phyloP scores from a whole-genome alignment of 179 eudicot genomes.

The Sideroxylon spinosum region DNA sequence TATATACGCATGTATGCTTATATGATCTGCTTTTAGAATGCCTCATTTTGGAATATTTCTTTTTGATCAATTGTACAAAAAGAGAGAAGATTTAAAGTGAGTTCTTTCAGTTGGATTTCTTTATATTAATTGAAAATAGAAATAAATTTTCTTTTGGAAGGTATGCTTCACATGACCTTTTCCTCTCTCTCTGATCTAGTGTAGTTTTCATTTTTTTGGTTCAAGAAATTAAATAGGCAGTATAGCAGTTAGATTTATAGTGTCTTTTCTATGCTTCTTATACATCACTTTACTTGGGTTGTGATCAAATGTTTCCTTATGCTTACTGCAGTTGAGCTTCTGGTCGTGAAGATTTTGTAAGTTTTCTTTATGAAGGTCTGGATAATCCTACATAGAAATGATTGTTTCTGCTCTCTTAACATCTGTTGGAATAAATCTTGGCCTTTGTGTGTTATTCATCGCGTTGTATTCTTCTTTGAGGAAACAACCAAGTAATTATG shows the following conservation, averaged over 20 bases:
- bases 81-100: neutral
- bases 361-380: neutral
- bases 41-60: too few relatives aligned
- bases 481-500: conserved; percentile 58
- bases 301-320: neutral
- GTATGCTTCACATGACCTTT: neutral
- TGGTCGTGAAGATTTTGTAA: conserved; percentile 16
- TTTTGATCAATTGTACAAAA: neutral
- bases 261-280: conserved; percentile 5
- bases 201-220: neutral
- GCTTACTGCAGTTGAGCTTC: conserved; percentile 16
- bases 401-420: conserved; percentile 89
- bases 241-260: neutral
- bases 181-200: neutral
- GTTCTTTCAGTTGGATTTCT: neutral
- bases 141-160: neutral
- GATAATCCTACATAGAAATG: conserved; percentile 36
- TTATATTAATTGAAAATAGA: too few relatives aligned
- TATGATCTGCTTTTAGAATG: neutral
- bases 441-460: conserved; percentile 67
- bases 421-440: conserved; percentile 83
- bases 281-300: neutral
- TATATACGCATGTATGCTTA: neutral
- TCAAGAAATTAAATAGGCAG: neutral
- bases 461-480: conserved; percentile 65